Conservation (phyloP, 2,329 filamentous ascomycete genomes). For the Plenodomus lindquistii region DNA sequence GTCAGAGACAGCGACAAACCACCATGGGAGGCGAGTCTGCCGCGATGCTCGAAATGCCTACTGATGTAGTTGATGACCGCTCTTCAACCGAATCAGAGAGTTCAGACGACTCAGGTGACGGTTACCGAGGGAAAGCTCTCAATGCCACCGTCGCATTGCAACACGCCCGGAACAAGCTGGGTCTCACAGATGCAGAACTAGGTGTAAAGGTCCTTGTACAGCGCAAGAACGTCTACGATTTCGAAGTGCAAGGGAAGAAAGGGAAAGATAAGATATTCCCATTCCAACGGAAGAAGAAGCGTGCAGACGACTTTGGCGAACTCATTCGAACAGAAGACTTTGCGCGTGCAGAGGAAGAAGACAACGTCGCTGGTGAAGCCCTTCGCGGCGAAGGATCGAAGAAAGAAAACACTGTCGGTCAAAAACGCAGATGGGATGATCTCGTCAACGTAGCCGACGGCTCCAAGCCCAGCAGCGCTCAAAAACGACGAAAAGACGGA, state of each 20-base stretch:
- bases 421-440: conserved; percentile 94
- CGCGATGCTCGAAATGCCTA: conserved; percentile 68
- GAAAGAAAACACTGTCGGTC: conserved; percentile 65
- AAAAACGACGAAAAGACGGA: conserved; percentile 62
- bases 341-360: conserved; percentile 86
- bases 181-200: conserved; percentile 84
- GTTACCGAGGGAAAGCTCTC: conserved; percentile 77
- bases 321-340: conserved; percentile 93
- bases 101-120: conserved; percentile 82
- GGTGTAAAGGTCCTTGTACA: conserved; percentile 90
- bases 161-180: conserved; percentile 77
- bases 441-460: conserved; percentile 48
- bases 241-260: conserved; percentile 86
- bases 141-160: conserved; percentile 86
- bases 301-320: conserved; percentile 90
- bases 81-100: conserved; percentile 84
- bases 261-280: conserved; percentile 93
- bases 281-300: conserved; percentile 75
- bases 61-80: conserved; percentile 78
- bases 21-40: conserved; percentile 70
- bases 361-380: conserved; percentile 71
- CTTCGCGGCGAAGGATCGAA: conserved; percentile 57
- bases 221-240: conserved; percentile 89
- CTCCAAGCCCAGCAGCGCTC: conserved; percentile 47
- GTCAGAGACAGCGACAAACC: conserved; percentile 83